Evolutionary conservation across 495 filamentous ascomycete species (phyloP).

Genomic region (Tuber aestivum): DNA sequence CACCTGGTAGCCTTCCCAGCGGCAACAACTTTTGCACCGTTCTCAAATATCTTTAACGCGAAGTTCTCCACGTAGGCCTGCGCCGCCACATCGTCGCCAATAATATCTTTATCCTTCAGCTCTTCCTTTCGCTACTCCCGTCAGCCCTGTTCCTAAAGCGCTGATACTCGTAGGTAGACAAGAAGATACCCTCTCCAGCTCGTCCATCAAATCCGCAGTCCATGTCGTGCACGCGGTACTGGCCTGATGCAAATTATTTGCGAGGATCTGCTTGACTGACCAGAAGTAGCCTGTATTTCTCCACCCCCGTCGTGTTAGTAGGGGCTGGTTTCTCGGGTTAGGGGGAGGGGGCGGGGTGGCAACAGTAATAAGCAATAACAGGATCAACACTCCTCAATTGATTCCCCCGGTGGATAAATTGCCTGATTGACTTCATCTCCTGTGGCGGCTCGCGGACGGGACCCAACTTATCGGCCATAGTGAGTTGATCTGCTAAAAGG

Average conservation of each 20-base stretch:
- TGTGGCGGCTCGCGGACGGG: slow-evolving; percentile 54
- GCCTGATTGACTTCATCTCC: slow-evolving; percentile 65
- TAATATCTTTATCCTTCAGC: slow-evolving; percentile 58
- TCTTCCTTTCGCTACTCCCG: slow-evolving; percentile 32
- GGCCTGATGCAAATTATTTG: slow-evolving; percentile 64
- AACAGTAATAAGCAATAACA: slow-evolving; percentile 89
- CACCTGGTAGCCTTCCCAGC: slow-evolving; percentile 81
- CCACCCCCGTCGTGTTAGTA: neutral
- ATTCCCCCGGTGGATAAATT: slow-evolving; percentile 71
- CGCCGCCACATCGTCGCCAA: slow-evolving; percentile 75
- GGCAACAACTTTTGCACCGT: slow-evolving; percentile 73
- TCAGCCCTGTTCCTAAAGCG: neutral
- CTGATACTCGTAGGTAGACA: neutral
- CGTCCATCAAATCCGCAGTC: slow-evolving; percentile 81
- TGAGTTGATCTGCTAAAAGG: neutral
- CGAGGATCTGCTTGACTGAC: slow-evolving; percentile 85
- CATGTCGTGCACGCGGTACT: slow-evolving; percentile 71
- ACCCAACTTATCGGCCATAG: slow-evolving; percentile 21
- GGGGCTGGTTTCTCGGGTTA: neutral
- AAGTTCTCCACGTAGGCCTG: slow-evolving; percentile 94
- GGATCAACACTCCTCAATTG: slow-evolving; percentile 82
- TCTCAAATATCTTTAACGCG: slow-evolving; percentile 74
- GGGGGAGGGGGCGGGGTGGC: neutral
- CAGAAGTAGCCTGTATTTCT: slow-evolving; percentile 69
- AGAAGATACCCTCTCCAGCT: slow-evolving; percentile 67